phyloP scores from a whole-genome alignment of 345 rosid species.

The Salix viminalis region DNA sequence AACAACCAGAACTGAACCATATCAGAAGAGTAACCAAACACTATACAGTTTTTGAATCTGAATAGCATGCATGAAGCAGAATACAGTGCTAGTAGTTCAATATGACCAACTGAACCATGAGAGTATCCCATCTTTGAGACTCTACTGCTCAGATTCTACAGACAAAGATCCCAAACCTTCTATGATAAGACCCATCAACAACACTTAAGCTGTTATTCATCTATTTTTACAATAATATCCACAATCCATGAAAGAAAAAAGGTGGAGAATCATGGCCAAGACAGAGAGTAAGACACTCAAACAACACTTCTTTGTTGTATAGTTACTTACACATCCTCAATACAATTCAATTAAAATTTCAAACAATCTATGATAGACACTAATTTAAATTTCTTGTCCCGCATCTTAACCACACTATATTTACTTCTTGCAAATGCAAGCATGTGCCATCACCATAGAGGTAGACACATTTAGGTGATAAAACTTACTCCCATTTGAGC shows the following conservation, averaged over 20 bases:
- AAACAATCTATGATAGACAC: no score
- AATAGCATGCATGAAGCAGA: background rate
- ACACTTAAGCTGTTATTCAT: background rate
- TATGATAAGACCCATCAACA: background rate
- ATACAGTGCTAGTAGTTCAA: background rate
- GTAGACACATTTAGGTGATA: no score
- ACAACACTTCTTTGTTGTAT: no score
- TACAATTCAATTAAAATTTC: background rate
- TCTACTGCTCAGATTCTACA: background rate
- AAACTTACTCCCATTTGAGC: no score
- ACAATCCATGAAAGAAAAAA: no score
- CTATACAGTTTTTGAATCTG: background rate
- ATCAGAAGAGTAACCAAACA: background rate
- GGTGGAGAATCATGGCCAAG: no score
- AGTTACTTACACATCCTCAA: no score
- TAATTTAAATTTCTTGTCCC: no score
- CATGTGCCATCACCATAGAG: no score
- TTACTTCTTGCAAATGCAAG: no score
- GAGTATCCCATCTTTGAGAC: background rate
- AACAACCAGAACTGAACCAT: background rate
- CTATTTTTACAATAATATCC: background rate
- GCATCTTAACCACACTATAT: no score
- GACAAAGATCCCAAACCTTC: background rate
- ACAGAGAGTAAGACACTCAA: no score
- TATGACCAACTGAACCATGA: background rate